These are phyloP conservation scores for Aspergillus sp. DNA, from an alignment of 2,329 filamentous ascomycete species.

Conservation along the genomic window DNA sequence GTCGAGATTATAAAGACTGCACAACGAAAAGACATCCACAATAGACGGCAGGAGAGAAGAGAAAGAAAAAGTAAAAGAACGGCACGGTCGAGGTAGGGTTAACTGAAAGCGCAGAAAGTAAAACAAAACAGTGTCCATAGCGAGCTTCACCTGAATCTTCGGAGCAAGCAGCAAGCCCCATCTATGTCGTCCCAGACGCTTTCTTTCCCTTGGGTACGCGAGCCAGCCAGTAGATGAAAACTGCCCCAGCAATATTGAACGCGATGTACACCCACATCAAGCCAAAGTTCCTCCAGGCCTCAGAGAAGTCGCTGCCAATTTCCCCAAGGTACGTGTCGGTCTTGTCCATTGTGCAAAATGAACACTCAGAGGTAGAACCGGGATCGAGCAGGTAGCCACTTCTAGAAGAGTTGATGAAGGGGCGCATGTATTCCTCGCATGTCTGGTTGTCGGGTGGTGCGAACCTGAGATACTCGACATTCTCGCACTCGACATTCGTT, in stretches of 20 bases:
- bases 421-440: conserved; percentile 57
- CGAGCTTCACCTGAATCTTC: not conserved
- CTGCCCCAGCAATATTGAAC: conserved; percentile 8
- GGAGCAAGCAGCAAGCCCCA: not conserved
- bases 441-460: conserved; percentile 62
- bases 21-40: not conserved
- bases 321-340: conserved; percentile 53
- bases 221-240: conserved; percentile 15
- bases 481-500: conserved; percentile 31
- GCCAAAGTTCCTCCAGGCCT: conserved; percentile 16
- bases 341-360: conserved; percentile 51
- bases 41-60: not conserved
- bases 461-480: conserved; percentile 36
- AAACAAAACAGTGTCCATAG: too few species aligned
- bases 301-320: not conserved
- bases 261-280: conserved; percentile 17
- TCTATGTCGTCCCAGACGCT: conserved; percentile 38
- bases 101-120: too few species aligned
- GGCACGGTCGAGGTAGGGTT: not conserved
- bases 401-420: conserved; percentile 38
- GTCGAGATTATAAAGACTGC: not conserved
- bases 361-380: conserved; percentile 50
- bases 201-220: conserved; percentile 58
- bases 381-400: conserved; percentile 51
- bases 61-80: not conserved